These are phyloP conservation scores for Claviceps quebecensis DNA, from an alignment of 2,329 filamentous ascomycete species.

Conservation along the genomic window DNA sequence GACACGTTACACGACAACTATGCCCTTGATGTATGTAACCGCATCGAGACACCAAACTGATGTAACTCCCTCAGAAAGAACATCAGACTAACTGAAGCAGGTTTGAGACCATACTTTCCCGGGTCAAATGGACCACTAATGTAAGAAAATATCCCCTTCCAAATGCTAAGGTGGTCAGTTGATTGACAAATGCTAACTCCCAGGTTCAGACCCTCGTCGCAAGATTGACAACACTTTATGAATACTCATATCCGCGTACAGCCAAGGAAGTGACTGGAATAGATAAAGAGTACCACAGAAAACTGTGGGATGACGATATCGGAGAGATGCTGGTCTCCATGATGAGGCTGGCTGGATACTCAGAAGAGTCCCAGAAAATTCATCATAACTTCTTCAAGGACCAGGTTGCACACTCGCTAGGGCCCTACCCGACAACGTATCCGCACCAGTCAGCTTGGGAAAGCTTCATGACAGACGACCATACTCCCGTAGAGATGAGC, in stretches of 20 bases:
- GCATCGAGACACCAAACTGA: too few species aligned
- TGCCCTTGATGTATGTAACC: too few species aligned
- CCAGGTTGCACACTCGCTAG: not conserved
- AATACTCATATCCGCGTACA: too few species aligned
- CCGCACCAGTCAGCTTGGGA: constrained; percentile 12
- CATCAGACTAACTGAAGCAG: not conserved
- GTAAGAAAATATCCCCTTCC: not conserved
- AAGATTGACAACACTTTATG: not conserved
- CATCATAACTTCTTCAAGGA: not conserved
- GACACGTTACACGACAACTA: too few species aligned
- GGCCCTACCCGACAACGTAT: not conserved
- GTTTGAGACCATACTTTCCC: not conserved
- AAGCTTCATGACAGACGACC: constrained; percentile 27
- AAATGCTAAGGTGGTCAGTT: not conserved
- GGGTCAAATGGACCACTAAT: not conserved
- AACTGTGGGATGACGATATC: not conserved
- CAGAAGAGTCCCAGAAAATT: not conserved
- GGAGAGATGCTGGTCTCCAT: not conserved
- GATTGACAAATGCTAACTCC: not conserved
- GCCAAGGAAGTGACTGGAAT: not conserved
- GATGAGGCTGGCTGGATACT: not conserved
- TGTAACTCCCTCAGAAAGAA: too few species aligned
- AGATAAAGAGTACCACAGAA: not conserved
- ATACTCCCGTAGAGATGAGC: constrained; percentile 23
- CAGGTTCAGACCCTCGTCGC: not conserved